These are phyloP conservation scores for Podila verticillata DNA, from an alignment of 192 early-diverging fungal species.

Conservation along the genomic window DNA sequence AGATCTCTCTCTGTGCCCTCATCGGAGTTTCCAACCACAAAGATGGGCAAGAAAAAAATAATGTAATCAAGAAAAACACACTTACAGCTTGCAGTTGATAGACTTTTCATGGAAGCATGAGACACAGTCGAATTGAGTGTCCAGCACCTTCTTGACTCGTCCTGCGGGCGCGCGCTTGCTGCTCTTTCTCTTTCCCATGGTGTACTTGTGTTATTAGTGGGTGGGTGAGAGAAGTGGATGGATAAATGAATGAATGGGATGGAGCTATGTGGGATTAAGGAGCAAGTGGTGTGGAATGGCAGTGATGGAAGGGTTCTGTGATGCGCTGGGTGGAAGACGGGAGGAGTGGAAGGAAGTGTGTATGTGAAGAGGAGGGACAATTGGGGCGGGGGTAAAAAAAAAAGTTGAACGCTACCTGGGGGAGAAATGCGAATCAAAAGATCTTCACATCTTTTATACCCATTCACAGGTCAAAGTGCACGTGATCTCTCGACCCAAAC, in stretches of 20 bases:
- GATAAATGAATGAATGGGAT: too few species aligned
- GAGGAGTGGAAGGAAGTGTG: neutral
- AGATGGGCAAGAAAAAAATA: neutral
- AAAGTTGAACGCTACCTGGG: neutral
- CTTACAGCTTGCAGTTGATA: slow-evolving; percentile 79
- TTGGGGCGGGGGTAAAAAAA: slow-evolving; percentile 1
- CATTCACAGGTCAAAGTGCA: too few species aligned
- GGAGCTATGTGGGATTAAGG: neutral
- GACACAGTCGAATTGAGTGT: slow-evolving; percentile 81
- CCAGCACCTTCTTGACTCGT: slow-evolving; percentile 71
- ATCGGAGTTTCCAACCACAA: neutral
- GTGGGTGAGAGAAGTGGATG: too few species aligned
- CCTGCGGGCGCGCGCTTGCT: slow-evolving; percentile 73
- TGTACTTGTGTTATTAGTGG: neutral
- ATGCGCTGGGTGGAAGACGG: neutral
- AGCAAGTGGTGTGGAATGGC: neutral
- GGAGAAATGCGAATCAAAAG: too few species aligned
- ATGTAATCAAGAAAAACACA: neutral
- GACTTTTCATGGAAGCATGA: slow-evolving; percentile 91
- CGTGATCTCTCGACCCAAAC: too few species aligned
- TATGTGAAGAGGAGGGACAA: neutral
- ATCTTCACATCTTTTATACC: too few species aligned
- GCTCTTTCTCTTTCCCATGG: slow-evolving; percentile 50
- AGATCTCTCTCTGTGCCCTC: too few species aligned
- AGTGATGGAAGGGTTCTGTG: neutral